phyloP scores from a whole-genome alignment of 1,284 basidiomycete genomes.

The Inonotus obliquus region DNA sequence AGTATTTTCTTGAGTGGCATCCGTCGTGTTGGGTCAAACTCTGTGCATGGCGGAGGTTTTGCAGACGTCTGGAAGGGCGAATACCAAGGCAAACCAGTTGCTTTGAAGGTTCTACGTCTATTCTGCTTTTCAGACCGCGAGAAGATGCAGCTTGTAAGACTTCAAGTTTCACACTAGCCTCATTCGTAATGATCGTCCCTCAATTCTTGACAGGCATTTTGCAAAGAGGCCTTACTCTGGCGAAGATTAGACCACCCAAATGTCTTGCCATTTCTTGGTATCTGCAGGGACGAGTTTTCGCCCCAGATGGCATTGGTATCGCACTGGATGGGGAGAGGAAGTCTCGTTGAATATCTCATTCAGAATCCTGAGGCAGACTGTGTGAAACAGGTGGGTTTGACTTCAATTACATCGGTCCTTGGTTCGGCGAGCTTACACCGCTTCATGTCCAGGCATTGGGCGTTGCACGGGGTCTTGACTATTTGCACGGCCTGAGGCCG shows the following conservation, averaged over 20 bases:
- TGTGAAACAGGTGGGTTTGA: not conserved
- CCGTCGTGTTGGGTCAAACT: not conserved
- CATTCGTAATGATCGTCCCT: no score
- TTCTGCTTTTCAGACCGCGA: not conserved
- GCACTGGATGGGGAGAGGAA: slow-evolving; percentile 12
- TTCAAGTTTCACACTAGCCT: not conserved
- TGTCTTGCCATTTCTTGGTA: slow-evolving; percentile 11
- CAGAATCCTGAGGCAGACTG: not conserved
- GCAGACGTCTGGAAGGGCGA: slow-evolving; percentile 16
- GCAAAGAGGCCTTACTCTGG: slow-evolving; percentile 15
- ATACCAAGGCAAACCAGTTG: not conserved
- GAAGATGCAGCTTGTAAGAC: slow-evolving; percentile 4
- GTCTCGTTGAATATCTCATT: not conserved
- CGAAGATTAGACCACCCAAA: slow-evolving; percentile 4
- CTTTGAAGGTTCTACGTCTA: slow-evolving; percentile 12
- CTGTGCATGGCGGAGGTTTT: slow-evolving; percentile 12
- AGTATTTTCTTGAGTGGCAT: slow-evolving; percentile 5
- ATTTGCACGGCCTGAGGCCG: slow-evolving; percentile 4
- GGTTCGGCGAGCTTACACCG: not conserved
- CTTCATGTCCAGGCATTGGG: not conserved
- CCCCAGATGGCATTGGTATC: slow-evolving; percentile 5
- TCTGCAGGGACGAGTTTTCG: not conserved
- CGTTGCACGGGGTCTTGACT: slow-evolving; percentile 9
- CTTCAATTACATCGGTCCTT: not conserved
- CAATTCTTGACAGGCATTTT: slow-evolving; percentile 11